Base-by-base conservation (phyloP, 106 monocot species). In the Posidonia australis region DNA sequence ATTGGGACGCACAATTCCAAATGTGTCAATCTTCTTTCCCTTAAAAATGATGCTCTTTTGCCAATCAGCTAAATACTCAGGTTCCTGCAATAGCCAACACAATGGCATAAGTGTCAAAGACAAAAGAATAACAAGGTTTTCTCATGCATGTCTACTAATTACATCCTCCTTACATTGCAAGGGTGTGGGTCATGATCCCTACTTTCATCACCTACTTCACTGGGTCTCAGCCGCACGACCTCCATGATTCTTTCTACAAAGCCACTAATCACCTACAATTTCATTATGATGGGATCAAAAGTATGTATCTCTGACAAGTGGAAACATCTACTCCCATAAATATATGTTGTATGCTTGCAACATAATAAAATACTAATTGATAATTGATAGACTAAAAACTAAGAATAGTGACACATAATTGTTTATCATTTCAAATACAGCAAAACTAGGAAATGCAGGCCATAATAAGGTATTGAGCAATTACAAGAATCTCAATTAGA, bases 1-100 rank as follows among this genome's bases (percentile, higher is more conserved):
- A 27, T 66, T 51, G 16, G 66, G 66, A 66, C 52, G 66, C n/a
- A 66, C 66, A 52, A 66, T 66, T n/a, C 66, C 66, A 36, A 51
- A 66, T 28, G 66, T 51, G 28, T 29, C 66, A 52, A 66, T 51
- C 19, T 52, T 49, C 49, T 66, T 52, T 29, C 66, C 66, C 30
- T 66, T 48, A 32, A 45, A 66, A 17, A 66, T 66, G 14, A 66
- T 66, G 51, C 27, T 51, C 24, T 25, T 66, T 53, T 66, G 66
- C 52, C 66, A 31, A 16, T 66, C 49, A 19, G 51, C 49, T 13
- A 66, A 66, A 52, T 27, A 66, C 49, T 66, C 66, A 18, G 52
- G 66, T 66, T 66, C 51, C 66, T 66, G 66, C 21, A 66, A 52
- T 6, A 36, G 13, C 14, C 27, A 51, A 31, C 27, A 47, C 19